These are phyloP conservation scores for Aspergillus ibericus DNA, from an alignment of 2,329 filamentous ascomycete species.

Conservation along the genomic window DNA sequence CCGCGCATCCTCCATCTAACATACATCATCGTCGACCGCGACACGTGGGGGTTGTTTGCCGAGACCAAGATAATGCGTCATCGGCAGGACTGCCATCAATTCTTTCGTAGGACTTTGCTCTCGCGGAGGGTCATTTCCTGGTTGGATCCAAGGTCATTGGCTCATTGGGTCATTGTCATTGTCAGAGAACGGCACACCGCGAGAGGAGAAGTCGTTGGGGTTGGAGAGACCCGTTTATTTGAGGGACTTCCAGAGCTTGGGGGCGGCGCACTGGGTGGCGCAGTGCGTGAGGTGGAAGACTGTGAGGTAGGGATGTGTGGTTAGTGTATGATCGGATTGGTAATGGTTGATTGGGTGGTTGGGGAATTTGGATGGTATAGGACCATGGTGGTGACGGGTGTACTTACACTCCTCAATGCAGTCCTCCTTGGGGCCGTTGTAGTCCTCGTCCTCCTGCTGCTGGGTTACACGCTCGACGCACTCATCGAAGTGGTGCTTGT, in stretches of 20 bases:
- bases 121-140: no score
- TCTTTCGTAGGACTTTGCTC: no score
- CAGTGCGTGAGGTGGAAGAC: constrained; percentile 99
- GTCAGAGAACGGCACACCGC: constrained; percentile 10
- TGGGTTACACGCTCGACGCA: constrained; percentile 89
- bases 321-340: constrained; percentile 12
- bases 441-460: constrained; percentile 66
- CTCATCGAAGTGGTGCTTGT: constrained; percentile 98
- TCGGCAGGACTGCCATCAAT: no score
- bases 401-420: constrained; percentile 98
- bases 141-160: no score
- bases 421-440: constrained; percentile 79
- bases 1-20: constrained; percentile 14
- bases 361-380: background rate
- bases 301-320: constrained; percentile 39
- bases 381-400: background rate
- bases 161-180: no score
- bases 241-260: constrained; percentile 90
- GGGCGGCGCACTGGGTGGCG: constrained; percentile 86
- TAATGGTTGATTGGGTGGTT: background rate
- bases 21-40: background rate
- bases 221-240: constrained; percentile 64
- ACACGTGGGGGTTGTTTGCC: background rate
- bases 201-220: constrained; percentile 5
- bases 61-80: constrained; percentile 7